These are phyloP conservation scores for Termitomyces sp. DNA, from an alignment of 768 basidiomycete species.

Conservation along the genomic window DNA sequence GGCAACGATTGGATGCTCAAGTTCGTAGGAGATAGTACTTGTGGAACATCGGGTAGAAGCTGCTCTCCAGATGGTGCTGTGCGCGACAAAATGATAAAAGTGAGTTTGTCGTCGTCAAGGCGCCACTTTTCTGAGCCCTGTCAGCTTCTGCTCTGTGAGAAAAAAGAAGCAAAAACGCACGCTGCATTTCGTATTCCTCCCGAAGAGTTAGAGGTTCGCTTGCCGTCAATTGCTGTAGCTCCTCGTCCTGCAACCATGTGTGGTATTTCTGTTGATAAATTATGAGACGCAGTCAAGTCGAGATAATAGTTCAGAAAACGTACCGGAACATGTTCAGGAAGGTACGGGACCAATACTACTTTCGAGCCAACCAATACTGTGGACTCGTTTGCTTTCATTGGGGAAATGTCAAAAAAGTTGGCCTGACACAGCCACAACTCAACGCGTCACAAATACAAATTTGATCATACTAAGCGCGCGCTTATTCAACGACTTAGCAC, in stretches of 20 bases:
- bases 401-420: neutral
- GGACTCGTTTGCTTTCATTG: slow-evolving; percentile 63
- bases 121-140: slow-evolving; percentile 70
- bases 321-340: slow-evolving; percentile 47
- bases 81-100: slow-evolving; percentile 80
- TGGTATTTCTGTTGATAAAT: slow-evolving; percentile 62
- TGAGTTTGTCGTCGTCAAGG: slow-evolving; percentile 82
- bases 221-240: slow-evolving; percentile 72
- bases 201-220: slow-evolving; percentile 78
- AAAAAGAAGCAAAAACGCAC: slow-evolving; percentile 31
- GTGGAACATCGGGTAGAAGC: neutral
- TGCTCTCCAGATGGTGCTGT: slow-evolving; percentile 12
- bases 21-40: slow-evolving; percentile 23
- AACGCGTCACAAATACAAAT: neutral
- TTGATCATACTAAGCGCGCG: too few relatives aligned
- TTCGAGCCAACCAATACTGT: slow-evolving; percentile 61
- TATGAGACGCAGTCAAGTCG: neutral
- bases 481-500: too few relatives aligned
- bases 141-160: neutral
- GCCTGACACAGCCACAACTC: too few relatives aligned
- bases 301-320: slow-evolving; percentile 11
- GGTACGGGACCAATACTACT: slow-evolving; percentile 80
- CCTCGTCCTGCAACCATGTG: slow-evolving; percentile 80
- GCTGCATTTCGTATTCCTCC: slow-evolving; percentile 88
- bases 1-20: slow-evolving; percentile 31